phyloP scores from a whole-genome alignment of 345 rosid species.

The Pseudoturritis turrita region DNA sequence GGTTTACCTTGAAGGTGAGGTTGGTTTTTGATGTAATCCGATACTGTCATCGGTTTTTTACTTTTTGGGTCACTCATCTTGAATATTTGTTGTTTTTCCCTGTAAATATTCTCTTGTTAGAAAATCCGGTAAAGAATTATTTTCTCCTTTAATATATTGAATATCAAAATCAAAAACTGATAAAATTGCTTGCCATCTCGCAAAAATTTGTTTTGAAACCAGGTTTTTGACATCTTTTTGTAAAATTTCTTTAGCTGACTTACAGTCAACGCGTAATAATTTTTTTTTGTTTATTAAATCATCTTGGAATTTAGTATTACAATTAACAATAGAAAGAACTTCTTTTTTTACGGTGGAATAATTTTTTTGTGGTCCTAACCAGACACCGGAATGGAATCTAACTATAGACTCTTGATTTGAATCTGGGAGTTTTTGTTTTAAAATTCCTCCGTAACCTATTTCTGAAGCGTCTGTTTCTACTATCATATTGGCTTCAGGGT shows the following conservation, averaged over 20 bases:
- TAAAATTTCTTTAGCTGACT: not conserved
- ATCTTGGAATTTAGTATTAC: not conserved
- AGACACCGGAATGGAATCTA: not conserved
- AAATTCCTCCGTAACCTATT: not conserved
- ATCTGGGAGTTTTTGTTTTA: not conserved
- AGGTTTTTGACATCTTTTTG: too few species aligned
- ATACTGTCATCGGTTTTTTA: too few species aligned
- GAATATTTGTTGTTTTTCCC: too few species aligned
- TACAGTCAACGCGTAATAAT: not conserved
- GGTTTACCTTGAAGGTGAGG: too few species aligned
- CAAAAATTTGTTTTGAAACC: too few species aligned
- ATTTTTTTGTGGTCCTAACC: not conserved
- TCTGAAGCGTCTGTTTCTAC: not conserved
- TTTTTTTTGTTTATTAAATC: not conserved
- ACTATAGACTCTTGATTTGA: not conserved
- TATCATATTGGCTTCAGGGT: not conserved
- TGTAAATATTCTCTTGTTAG: not conserved
- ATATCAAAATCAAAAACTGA: not conserved
- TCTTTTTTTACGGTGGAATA: not conserved
- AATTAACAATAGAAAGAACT: not conserved
- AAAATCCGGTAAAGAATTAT: not conserved
- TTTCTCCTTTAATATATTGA: not conserved
- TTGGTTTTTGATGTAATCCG: too few species aligned
- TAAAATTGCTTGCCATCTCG: not conserved
- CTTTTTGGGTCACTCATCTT: too few species aligned